Evolutionary conservation across 2,329 filamentous ascomycete species (phyloP), one percentile per base, ranked within the genome.

Genomic region (Colletotrichum sojae): DNA sequence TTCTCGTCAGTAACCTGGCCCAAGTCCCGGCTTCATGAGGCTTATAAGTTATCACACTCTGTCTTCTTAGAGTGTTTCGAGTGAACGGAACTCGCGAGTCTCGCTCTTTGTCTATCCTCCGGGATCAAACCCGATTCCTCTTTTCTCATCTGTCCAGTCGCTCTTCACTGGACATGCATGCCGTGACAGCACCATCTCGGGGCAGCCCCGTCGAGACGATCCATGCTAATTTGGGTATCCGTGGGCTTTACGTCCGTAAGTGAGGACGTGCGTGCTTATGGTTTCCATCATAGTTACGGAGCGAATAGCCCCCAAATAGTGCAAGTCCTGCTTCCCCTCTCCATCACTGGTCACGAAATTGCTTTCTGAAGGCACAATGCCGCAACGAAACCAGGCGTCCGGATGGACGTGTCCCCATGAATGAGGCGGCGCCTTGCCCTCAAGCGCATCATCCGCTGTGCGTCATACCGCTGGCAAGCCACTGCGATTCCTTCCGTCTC

Each of bases 221-320:
- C 66, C 51, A 67, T 56, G 62, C 51, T 45, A 25, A 36, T 56
- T 25, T 59, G 53, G 48, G 66, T 20, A 40, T 46, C 18, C 31
- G 18, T 39, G 54, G 25, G 43, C 18, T 43, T 52, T 67, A 61
- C 67, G 55, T 59, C 54, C 62, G 66, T 54, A 68, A 48, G n/a
- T 31, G 36, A 43, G 62, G 54, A 48, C 43, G 54, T 51, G 49
- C 40, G 12, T n/a, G 20, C 31, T 31, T 15, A 55, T 36, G 31
- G 31, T 36, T 36, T 8, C 6, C 31, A 45, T 46, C n/a, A 20
- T 49, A 36, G 31, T 36, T 36, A 54, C 51, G 36, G 43, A 61
- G 18, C 40, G 53, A 58, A 61, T 56, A 56, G 67, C 67, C 51
- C 55, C 66, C 55, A 51, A 31, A 53, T 31, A 22, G 51, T 43